Evolutionary conservation across 2,329 filamentous ascomycete genomes (phyloP).

Genomic region (Monosporascus sp.): DNA sequence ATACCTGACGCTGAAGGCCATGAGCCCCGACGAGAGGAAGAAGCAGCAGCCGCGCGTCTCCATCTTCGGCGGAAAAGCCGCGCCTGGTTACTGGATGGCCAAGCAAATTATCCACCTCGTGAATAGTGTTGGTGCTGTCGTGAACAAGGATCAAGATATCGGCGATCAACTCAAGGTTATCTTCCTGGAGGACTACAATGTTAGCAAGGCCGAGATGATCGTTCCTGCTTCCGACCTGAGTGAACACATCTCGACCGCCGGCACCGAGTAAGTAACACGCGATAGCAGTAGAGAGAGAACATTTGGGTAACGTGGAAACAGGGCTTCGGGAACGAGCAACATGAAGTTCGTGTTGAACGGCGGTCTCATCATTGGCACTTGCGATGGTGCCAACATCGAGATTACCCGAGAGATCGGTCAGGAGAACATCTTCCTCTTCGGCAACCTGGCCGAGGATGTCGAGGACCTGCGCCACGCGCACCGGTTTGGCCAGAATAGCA

Average conservation of each 20-base stretch:
- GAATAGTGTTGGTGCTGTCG: slow-evolving; percentile 82
- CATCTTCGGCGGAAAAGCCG: slow-evolving; percentile 96
- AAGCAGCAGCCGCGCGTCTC: slow-evolving; percentile 83
- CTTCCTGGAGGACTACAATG: slow-evolving; percentile 97
- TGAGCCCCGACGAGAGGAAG: slow-evolving; percentile 79
- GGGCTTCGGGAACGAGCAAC: slow-evolving; percentile 81
- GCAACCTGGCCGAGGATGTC: slow-evolving; percentile 91
- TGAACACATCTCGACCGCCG: slow-evolving; percentile 97
- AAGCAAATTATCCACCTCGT: slow-evolving; percentile 98
- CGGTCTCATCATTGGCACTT: slow-evolving; percentile 94
- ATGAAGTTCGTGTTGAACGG: slow-evolving; percentile 99
- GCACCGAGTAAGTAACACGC: slow-evolving; percentile 64
- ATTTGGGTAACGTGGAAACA: slow-evolving; percentile 17
- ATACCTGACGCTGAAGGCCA: slow-evolving; percentile 81
- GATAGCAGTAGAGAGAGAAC: not conserved
- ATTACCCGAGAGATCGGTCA: slow-evolving; percentile 96
- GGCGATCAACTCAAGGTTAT: slow-evolving; percentile 95
- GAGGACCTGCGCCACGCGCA: slow-evolving; percentile 91
- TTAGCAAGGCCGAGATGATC: slow-evolving; percentile 98
- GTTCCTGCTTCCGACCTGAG: slow-evolving; percentile 90
- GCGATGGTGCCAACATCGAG: slow-evolving; percentile 96
- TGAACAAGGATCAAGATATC: slow-evolving; percentile 89
- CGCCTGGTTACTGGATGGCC: slow-evolving; percentile 99
- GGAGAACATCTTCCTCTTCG: slow-evolving; percentile 97
- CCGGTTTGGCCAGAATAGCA: slow-evolving; percentile 71